Evolutionary conservation across 2,329 filamentous ascomycete genomes (phyloP), one percentile per base, ranked within the genome.

Genomic region (Rutstroemia sp.): DNA sequence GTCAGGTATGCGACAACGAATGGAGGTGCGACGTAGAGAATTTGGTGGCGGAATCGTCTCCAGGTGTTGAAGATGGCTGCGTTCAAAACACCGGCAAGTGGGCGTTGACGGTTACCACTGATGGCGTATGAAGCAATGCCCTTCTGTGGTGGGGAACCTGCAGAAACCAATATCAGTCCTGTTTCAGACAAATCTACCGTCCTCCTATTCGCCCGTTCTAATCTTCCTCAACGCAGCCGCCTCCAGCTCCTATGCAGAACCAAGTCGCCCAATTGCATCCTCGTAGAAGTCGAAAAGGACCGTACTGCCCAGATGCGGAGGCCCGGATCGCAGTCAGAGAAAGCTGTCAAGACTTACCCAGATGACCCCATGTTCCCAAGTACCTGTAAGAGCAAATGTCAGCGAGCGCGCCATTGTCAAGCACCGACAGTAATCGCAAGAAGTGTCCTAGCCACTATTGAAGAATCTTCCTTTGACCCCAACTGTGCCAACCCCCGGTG

Each of bases 1-100:
- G 83, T 71, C 71, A 85, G 83, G 78, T 97, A 99, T 64, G 82
- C 91, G 65, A 79, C 73, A 62, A 94, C 68, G 66, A 96, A 76
- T 41, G 92, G 87, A 58, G 94, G 88, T 25, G 86, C 81, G 74
- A 92, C 85, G 82, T 92, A 99, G 66, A 97, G 84, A 65, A 95
- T 84, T 80, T 97, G 94, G 66, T 80, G 74, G 72, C 84, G 86
- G 76, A 87, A 88, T 69, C 94, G 85, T 74, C 94, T 86, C 82
- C 88, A 95, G 67, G 84, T 86, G 83, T 99, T 99, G 86, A 97
- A 97, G 78, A 97, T 76, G 69, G 92, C 92, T 65, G 86, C 88
- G 73, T 92, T 77, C 63, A 80, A 74, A 59, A 86, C 78, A 68
- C 89, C 89, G 62, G 90, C 90, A 65, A 95, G 80, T 62, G 91